Conservation (phyloP, 768 basidiomycete species). For the Termitomyces sp. region DNA sequence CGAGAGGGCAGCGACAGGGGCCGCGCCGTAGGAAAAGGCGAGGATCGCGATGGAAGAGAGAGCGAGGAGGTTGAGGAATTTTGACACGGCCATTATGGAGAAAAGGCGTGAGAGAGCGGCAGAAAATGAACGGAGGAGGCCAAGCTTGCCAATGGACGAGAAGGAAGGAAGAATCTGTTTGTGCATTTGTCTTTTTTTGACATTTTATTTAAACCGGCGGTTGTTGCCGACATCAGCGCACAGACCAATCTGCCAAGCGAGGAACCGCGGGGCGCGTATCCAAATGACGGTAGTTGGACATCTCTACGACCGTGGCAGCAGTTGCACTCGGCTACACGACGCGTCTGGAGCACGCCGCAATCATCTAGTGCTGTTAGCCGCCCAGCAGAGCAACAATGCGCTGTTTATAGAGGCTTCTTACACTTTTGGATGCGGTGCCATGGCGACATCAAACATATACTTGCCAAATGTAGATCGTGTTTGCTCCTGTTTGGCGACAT, state of each 20-base stretch:
- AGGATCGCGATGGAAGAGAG: constrained; percentile 55
- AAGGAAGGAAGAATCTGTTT: constrained; percentile 9
- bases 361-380: background rate
- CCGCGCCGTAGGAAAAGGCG: constrained; percentile 40
- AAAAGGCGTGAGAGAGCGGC: constrained; percentile 19
- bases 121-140: constrained; percentile 22
- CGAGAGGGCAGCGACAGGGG: constrained; percentile 50
- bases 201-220: constrained; percentile 15
- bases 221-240: constrained; percentile 19
- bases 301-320: background rate
- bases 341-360: background rate
- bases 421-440: constrained; percentile 21
- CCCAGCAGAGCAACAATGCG: background rate
- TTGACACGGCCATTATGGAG: constrained; percentile 37
- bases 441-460: constrained; percentile 34
- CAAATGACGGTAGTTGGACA: background rate
- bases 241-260: constrained; percentile 13
- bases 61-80: constrained; percentile 54
- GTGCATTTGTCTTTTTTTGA: constrained; percentile 6
- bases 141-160: constrained; percentile 17
- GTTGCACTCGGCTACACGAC: background rate
- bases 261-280: background rate
- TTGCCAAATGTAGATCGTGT: constrained; percentile 20
- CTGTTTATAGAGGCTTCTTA: background rate
- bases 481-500: constrained; percentile 37